These are phyloP conservation scores for Globisporangium spinosum DNA, from an alignment of 352 stramenopile species.

Conservation along the genomic window DNA sequence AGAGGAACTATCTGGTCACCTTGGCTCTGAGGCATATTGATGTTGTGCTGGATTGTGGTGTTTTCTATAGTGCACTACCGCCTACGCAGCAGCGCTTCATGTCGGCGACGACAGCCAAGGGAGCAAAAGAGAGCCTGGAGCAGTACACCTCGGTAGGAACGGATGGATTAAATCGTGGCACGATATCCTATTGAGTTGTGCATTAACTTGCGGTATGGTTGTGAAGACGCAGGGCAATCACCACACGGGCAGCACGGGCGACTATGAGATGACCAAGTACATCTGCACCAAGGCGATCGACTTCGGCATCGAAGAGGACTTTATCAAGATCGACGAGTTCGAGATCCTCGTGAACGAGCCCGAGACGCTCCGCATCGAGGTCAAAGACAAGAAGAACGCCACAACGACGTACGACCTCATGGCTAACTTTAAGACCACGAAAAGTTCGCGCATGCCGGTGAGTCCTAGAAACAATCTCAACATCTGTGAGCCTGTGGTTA, in stretches of 20 bases:
- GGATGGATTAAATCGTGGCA: too few species aligned
- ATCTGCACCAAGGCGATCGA: constrained; percentile 67
- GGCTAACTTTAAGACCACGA: constrained; percentile 29
- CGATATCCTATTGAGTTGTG: background rate
- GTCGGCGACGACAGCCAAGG: constrained; percentile 55
- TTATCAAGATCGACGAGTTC: constrained; percentile 81
- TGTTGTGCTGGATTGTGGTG: background rate
- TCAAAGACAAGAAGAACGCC: constrained; percentile 19
- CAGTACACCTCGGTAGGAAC: constrained; percentile 57
- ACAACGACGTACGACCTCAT: constrained; percentile 27
- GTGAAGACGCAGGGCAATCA: constrained; percentile 32
- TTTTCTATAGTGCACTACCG: constrained; percentile 45
- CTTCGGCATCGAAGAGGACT: constrained; percentile 70
- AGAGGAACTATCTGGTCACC: background rate
- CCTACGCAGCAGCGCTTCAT: constrained; percentile 80
- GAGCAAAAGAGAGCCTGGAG: constrained; percentile 65
- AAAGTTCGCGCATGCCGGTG: constrained; percentile 30
- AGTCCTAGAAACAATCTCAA: constrained; percentile 2
- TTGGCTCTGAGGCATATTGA: background rate
- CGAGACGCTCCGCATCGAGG: constrained; percentile 48
- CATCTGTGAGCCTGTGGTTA: background rate
- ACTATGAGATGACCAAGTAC: constrained; percentile 75
- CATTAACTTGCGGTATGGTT: background rate
- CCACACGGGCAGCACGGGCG: constrained; percentile 57
- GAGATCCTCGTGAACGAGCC: constrained; percentile 77